Evolutionary conservation across 1,139 yeast species (phyloP), one percentile per base, ranked within the genome.

Genomic region (Hyphopichia pseudoburtonii): DNA sequence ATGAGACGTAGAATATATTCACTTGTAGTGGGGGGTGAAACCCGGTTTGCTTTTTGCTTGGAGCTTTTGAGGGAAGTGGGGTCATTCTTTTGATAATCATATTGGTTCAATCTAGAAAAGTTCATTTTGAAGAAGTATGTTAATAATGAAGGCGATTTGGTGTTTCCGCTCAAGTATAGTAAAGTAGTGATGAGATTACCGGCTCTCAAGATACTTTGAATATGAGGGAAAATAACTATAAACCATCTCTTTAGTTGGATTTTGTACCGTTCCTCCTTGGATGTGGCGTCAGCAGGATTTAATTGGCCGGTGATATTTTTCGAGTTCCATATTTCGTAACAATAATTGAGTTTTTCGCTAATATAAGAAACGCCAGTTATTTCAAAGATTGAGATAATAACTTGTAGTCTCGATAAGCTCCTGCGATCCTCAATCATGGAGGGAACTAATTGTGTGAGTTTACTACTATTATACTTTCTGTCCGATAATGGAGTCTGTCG

Each of bases 321-420:
- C 1, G 90, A 86, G 45, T 77, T 71, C 55, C 86, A 66, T 35
- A 72, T 64, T 43, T 86, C 94, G 55, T 81, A 82, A 40, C 78
- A 60, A 15, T 77, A 73, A 43, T 83, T 86, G 36, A 86, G 62
- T 52, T 87, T 88, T 43, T 82, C 90, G 38, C 67, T 69, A 12
- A 88, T 12, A 50, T 89, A 92, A 0, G 92, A 83, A 1, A 78
- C 56, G 0, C 86, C 82, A 1, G 87, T 77, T 10, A 85, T 59
- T 44, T 82, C 85, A 28, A 82, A 57, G 24, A 90, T 60, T 0
- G 89, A 73, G 0, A 78, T 76, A n/a, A 66, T 39, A 2, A 76
- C 63, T 54, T 90, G 97, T 3, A 59, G 41, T 2, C 51, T 54
- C 0, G 79, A 72, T 32, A 90, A 65, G 24, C 78, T 62, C 40